Evolutionary conservation across 805 yeast species (phyloP), one percentile per base, ranked within the genome.

Genomic region (Blastobotrys mokoenaii): DNA sequence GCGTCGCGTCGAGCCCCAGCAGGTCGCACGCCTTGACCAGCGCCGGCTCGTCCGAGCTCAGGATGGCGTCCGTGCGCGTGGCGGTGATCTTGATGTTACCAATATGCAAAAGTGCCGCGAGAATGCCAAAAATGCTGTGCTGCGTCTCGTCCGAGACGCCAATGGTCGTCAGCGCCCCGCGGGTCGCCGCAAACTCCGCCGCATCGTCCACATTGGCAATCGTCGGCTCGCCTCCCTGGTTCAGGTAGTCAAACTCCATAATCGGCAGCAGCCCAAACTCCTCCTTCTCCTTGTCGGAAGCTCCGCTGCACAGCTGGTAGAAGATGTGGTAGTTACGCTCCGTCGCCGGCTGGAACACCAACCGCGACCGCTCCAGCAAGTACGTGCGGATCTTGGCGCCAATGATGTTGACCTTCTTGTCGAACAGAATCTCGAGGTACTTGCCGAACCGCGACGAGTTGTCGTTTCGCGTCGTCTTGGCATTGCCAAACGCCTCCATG

Each of bases 401-500:
- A 55, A 88, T 82, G 57, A 90, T 90, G 31, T 84, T 76, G 16
- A 84, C 80, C 20, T 76, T 60, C 17, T 74, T 65, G 65, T 87
- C 84, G 64, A 90, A 90, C 54, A 88, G 70, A 56, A 90, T 90
- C 67, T 90, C 97, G 54, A 90, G 72, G 63, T 90, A 90, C 65
- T 90, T 90, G 60, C 98, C 98, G 61, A 93, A 94, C 65, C 98
- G 82, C 20, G 97, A 90, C 25, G 97, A 93, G 67, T 90, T 90
- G 68, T 90, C 97, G 63, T 90, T 90, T 71, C 98, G 81, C 15
- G 96, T 83, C 1, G 98, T 90, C 62, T 90, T 90, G 6, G 98
- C 97, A 65, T 94, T 93, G 71, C 98, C 98, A 66, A 93, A 93
- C 0, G 97, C 93, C 68, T 93, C 98, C 82, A 93, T 84, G 56